Evolutionary conservation across 2,329 filamentous ascomycete species (phyloP), one percentile per base, ranked within the genome.

Genomic region (Aspergillus ustus): DNA sequence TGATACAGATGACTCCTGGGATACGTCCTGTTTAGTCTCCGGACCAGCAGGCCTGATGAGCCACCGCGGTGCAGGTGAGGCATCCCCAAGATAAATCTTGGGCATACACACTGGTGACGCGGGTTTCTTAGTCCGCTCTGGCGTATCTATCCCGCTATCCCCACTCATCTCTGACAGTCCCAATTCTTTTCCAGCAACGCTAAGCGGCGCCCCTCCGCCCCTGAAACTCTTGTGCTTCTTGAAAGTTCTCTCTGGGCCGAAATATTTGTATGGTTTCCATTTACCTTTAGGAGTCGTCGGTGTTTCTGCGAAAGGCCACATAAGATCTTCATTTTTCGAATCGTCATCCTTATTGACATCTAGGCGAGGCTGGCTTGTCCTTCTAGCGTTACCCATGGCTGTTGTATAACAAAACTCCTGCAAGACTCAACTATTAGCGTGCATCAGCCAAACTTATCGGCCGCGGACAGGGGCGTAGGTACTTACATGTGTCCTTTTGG

Each of bases 41-140:
- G 28, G 45, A 45, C n/a, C 7, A 53, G 43, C 50, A 44, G 44
- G 61, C 37, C 50, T 31, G 6, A 67, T 57, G 29, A 66, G 31
- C 66, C 66, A 68, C 15, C 66, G 61, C 25, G 60, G 58, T 11
- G 56, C 56, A 22, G 40, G 34, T 20, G 58, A 45, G 25, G 29
- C 15, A 37, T 58, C 54, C 2, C 64, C 62, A 34, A 62, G 53
- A 29, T 45, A 45, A 17, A 66, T 56, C 40, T 31, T 48, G 7
- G 58, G 62, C 9, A 50, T 29, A 19, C 37, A 31, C 9, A 20
- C 9, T 5, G 45, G 11, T 19, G 50, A 25, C 9, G n/a, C 5
- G 4, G 17, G 17, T 22, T 17, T 37, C n/a, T 22, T n/a, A 37
- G 15, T 17, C 7, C 37, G 19, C 7, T 29, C 5, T 7, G 44